phyloP scores from a whole-genome alignment of 169 alveolate species.

The Eimeria sp. region DNA sequence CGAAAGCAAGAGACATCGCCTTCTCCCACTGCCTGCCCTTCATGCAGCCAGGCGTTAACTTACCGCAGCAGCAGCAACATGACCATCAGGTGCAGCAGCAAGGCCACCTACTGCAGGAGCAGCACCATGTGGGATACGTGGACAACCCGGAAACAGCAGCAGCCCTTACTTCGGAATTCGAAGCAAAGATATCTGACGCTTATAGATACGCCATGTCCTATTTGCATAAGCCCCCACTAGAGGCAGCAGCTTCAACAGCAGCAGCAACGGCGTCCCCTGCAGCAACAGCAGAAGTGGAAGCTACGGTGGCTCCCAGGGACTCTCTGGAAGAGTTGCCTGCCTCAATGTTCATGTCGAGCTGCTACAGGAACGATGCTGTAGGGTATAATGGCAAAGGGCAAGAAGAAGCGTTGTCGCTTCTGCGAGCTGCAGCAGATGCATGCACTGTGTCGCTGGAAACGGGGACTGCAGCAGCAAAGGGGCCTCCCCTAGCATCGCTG shows the following conservation, averaged over 20 bases:
- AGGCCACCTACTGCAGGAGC: conserved; percentile 21
- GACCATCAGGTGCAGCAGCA: neutral
- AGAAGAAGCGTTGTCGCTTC: conserved; percentile 23
- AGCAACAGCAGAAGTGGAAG: conserved; percentile 1
- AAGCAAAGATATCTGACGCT: conserved; percentile 15
- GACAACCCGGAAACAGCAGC: conserved; percentile 40
- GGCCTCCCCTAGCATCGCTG: neutral
- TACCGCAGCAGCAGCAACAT: conserved; percentile 45
- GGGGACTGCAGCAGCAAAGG: conserved; percentile 34
- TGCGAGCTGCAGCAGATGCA: conserved; percentile 66
- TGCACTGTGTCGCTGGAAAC: conserved; percentile 30
- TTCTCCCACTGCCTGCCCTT: conserved; percentile 78
- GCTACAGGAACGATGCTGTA: neutral
- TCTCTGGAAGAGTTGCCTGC: conserved; percentile 24
- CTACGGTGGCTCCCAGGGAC: conserved; percentile 27
- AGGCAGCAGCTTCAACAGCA: neutral
- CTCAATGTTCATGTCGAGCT: neutral
- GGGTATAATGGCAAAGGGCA: neutral
- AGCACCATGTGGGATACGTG: neutral
- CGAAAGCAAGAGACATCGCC: conserved; percentile 77
- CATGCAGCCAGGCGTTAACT: conserved; percentile 68
- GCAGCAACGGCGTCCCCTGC: neutral
- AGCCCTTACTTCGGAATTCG: conserved; percentile 37
- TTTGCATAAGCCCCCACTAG: neutral
- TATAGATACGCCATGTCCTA: conserved; percentile 16